Conservation (phyloP, 78 protist species). For the slime mould (Dictyostelium discoideum) region DNA sequence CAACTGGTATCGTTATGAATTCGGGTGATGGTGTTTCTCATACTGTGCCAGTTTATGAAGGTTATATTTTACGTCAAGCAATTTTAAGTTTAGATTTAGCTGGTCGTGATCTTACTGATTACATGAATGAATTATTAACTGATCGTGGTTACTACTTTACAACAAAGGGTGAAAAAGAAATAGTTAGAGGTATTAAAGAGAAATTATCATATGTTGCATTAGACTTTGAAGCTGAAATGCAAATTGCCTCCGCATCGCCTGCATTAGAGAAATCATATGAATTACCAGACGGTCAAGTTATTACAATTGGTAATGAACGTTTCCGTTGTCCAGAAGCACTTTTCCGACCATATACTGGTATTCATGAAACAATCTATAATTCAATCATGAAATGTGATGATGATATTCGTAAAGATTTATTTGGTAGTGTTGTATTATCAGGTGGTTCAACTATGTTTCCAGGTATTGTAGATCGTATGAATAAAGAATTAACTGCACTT, state of each 20-base stretch:
- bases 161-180: background rate
- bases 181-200: constrained; percentile 91
- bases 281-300: constrained; percentile 86
- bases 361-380: constrained; percentile 48
- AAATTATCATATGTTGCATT: constrained; percentile 48
- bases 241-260: background rate
- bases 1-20: constrained; percentile 92
- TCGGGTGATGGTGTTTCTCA: constrained; percentile 87
- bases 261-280: constrained; percentile 10
- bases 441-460: constrained; percentile 95
- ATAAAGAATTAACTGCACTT: constrained; percentile 66
- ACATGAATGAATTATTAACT: constrained; percentile 85
- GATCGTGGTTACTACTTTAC: constrained; percentile 87
- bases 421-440: constrained; percentile 90
- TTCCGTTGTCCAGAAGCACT: constrained; percentile 89
- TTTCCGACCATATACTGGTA: constrained; percentile 89
- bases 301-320: constrained; percentile 87
- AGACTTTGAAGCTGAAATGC: constrained; percentile 53
- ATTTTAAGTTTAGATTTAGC: no score
- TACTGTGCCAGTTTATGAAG: background rate
- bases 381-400: constrained; percentile 94
- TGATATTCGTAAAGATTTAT: constrained; percentile 94
- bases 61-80: no score
- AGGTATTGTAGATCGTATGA: constrained; percentile 89
- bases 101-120: no score